These are phyloP conservation scores for Gossypium laxum DNA, from an alignment of 441 rosid genomes.

Conservation along the genomic window DNA sequence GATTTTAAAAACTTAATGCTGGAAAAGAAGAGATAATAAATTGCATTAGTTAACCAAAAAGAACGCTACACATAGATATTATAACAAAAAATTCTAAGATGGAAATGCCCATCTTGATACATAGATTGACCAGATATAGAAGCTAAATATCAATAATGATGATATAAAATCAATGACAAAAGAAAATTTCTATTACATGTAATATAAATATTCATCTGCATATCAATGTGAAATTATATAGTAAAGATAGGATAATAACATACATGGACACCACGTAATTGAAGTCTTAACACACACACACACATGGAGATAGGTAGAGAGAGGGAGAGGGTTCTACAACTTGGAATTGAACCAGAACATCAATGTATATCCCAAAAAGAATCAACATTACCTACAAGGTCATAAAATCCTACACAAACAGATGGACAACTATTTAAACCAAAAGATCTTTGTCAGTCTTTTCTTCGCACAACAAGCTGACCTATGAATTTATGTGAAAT, in stretches of 20 bases:
- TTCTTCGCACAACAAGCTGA: neutral
- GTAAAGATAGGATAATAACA: neutral
- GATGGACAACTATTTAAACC: neutral
- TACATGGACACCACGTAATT: neutral
- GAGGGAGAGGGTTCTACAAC: neutral
- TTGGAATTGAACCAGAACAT: neutral
- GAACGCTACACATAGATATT: neutral
- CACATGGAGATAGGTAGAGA: neutral
- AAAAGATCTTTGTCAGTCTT: neutral
- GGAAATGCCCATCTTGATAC: neutral
- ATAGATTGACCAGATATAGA: neutral
- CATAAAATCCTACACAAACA: constrained; percentile 4
- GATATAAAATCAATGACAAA: neutral
- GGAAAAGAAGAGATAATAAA: constrained; percentile 17
- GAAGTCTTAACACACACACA: neutral
- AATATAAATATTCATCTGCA: neutral
- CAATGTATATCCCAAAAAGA: neutral
- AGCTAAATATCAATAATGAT: neutral
- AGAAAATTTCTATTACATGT: neutral
- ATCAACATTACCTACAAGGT: neutral
- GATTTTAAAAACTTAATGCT: constrained; percentile 48
- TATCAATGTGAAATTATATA: neutral
- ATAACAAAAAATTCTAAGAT: neutral
- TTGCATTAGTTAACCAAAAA: neutral
- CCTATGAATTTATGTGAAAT: neutral